A percentile compares a stretch with the other conserved stretches of the same genome.
phyloP scores from a whole-genome alignment of 73 alveolate species.

The Paramecium sonneborni region DNA sequence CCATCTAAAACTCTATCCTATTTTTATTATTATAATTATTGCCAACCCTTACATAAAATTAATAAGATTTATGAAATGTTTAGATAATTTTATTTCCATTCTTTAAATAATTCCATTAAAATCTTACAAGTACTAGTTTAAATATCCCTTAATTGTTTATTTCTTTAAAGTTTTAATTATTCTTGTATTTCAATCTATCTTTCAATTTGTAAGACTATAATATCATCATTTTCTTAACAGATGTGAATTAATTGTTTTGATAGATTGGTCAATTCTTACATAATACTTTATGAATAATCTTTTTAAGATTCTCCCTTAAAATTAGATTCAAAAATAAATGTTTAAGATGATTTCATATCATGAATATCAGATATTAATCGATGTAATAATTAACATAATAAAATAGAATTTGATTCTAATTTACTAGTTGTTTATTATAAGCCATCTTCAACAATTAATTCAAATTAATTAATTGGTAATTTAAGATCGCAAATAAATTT shows the following conservation, averaged over 20 bases:
- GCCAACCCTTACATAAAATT: slow-evolving; percentile 6
- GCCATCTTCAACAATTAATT: not conserved
- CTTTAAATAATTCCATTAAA: slow-evolving; percentile 34
- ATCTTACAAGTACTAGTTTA: slow-evolving; percentile 19
- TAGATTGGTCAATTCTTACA: not conserved
- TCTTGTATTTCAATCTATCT: not conserved
- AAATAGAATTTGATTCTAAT: not conserved
- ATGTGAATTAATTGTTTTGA: not conserved
- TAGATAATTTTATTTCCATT: slow-evolving; percentile 30
- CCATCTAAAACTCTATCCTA: not conserved
- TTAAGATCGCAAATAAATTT: not conserved
- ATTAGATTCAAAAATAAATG: not conserved
- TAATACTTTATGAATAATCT: not conserved
- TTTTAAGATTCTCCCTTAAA: not conserved
- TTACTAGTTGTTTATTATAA: not conserved
- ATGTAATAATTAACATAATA: not conserved
- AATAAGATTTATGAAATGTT: not conserved
- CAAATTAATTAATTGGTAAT: not conserved
- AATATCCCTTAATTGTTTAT: slow-evolving; percentile 11
- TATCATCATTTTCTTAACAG: slow-evolving; percentile 13
- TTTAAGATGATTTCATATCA: slow-evolving; percentile 1
- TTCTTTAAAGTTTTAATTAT: not conserved
- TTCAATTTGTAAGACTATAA: not conserved
- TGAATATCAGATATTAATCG: not conserved
- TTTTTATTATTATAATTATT: not conserved